phyloP scores from a whole-genome alignment of 768 basidiomycete species.

The Lentinula guzmanii region DNA sequence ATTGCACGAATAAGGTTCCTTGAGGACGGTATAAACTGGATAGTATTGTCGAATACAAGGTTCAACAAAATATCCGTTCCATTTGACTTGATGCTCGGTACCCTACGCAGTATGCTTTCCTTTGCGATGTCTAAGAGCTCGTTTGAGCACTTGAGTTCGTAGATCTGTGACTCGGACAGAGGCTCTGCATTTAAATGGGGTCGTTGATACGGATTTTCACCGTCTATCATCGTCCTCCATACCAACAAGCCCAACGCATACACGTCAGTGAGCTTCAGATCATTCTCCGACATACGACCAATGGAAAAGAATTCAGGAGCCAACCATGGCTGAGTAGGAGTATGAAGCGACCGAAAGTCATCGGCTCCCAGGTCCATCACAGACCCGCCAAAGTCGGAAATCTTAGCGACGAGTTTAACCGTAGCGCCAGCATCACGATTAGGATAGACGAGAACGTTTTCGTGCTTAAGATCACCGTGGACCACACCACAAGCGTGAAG shows the following conservation, averaged over 20 bases:
- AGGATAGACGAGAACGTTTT: slow-evolving; percentile 9
- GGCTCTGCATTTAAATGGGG: background rate
- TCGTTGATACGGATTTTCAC: background rate
- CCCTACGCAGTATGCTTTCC: background rate
- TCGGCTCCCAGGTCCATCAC: slow-evolving; percentile 7
- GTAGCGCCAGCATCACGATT: slow-evolving; percentile 1
- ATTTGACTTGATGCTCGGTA: background rate
- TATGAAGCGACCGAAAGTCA: background rate
- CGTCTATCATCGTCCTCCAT: slow-evolving; percentile 7
- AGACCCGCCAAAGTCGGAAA: slow-evolving; percentile 9
- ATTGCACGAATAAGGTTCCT: background rate
- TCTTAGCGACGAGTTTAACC: slow-evolving; percentile 4
- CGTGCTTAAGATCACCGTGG: slow-evolving; percentile 11
- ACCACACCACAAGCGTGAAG: slow-evolving; percentile 9
- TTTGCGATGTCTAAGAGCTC: background rate
- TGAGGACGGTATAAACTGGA: background rate
- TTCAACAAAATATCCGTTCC: background rate
- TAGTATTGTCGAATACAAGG: slow-evolving; percentile 1
- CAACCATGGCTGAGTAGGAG: slow-evolving; percentile 2
- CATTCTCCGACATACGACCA: background rate
- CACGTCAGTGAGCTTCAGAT: slow-evolving; percentile 5
- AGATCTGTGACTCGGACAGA: background rate
- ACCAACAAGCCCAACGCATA: slow-evolving; percentile 7
- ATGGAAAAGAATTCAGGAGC: slow-evolving; percentile 1
- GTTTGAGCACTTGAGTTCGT: background rate